These are phyloP conservation scores for Bipolaris bicolor DNA, from an alignment of 2,329 filamentous ascomycete genomes.

Conservation along the genomic window DNA sequence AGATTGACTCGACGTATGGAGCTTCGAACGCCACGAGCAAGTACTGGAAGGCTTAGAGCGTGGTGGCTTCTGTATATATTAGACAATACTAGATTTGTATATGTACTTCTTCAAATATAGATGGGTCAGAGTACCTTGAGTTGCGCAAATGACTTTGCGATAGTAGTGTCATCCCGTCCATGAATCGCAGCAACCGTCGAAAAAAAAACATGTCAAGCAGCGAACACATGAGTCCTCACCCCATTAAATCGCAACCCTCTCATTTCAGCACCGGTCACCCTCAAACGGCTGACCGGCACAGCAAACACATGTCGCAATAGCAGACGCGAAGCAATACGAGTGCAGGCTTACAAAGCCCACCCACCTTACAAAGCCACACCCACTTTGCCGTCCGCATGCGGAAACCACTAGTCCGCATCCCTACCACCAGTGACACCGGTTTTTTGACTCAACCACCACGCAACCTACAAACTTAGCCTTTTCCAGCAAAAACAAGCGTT, in stretches of 20 bases:
- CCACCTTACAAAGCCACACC: neutral
- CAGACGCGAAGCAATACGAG: neutral
- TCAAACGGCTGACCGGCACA: neutral
- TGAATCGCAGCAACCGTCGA: no score
- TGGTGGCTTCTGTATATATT: neutral
- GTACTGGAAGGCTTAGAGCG: neutral
- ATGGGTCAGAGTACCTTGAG: no score
- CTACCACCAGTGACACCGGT: neutral
- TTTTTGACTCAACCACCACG: neutral
- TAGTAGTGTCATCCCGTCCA: no score
- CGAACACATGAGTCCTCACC: no score
- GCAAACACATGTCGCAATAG: neutral
- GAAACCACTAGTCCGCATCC: neutral
- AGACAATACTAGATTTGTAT: neutral
- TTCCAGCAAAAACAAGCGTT: neutral
- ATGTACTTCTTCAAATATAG: neutral
- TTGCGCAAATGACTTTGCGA: no score
- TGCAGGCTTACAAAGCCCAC: neutral
- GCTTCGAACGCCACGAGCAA: neutral
- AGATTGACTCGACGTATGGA: slow-evolving; percentile 63
- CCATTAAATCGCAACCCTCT: neutral
- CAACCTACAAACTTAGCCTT: neutral
- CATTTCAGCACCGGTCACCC: neutral
- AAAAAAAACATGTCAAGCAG: no score
- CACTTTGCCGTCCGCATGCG: neutral